These are phyloP conservation scores for Exserohilum rostratum DNA, from an alignment of 2,329 filamentous ascomycete species.

Conservation along the genomic window DNA sequence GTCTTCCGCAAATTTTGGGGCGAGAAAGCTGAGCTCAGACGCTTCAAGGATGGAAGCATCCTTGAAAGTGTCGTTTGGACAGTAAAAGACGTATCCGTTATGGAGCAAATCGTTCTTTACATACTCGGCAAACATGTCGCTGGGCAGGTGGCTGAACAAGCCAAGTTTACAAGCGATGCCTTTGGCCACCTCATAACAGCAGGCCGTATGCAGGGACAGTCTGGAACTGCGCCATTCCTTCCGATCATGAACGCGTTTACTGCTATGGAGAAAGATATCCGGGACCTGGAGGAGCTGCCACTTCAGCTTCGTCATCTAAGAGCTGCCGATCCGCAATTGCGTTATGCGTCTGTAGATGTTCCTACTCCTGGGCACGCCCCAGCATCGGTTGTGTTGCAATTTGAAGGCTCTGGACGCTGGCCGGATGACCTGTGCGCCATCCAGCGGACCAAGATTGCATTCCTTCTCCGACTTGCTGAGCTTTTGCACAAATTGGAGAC, in stretches of 20 bases:
- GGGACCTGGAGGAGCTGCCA: slow-evolving; percentile 80
- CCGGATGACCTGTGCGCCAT: slow-evolving; percentile 90
- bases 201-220: slow-evolving; percentile 42
- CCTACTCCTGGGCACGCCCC: slow-evolving; percentile 60
- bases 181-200: slow-evolving; percentile 54
- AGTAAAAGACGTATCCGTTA: slow-evolving; percentile 67
- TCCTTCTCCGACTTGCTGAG: slow-evolving; percentile 74
- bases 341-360: slow-evolving; percentile 70
- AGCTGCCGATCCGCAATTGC: slow-evolving; percentile 72
- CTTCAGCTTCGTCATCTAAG: slow-evolving; percentile 83
- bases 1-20: slow-evolving; percentile 94
- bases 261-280: slow-evolving; percentile 76
- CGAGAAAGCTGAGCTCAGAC: slow-evolving; percentile 86
- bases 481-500: slow-evolving; percentile 69
- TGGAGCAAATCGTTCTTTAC: slow-evolving; percentile 80
- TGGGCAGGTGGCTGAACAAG: slow-evolving; percentile 58
- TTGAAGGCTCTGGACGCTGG: slow-evolving; percentile 93
- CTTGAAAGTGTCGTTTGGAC: slow-evolving; percentile 89
- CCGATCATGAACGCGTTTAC: slow-evolving; percentile 72
- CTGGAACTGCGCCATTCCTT: slow-evolving; percentile 66
- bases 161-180: slow-evolving; percentile 54
- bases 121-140: slow-evolving; percentile 73
- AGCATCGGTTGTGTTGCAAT: slow-evolving; percentile 83
- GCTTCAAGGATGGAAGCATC: slow-evolving; percentile 95
- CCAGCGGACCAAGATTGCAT: slow-evolving; percentile 91